Base-by-base conservation (phyloP, 805 yeast species). In the Brettanomyces anomalus region DNA sequence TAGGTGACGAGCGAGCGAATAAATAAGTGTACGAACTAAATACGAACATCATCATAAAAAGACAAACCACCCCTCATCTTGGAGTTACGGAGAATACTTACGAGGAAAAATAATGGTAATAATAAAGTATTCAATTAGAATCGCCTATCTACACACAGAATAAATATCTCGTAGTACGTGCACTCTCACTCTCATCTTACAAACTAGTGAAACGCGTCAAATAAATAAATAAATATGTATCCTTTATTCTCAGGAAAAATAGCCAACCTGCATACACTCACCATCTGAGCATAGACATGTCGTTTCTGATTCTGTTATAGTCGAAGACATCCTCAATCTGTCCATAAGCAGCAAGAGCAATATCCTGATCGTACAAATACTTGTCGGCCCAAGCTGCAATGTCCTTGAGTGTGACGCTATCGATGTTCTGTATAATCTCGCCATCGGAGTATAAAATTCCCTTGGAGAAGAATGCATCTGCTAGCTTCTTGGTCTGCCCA, bases 251-350 rank as follows among this genome's bases (percentile, higher is more conserved):
- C 32, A 17, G 34, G 28, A 14, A 19, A 17, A 16, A 18, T 26
- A 35, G n/a, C 26, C 33, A 39, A 19, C 37, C 28, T 7, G 28
- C 28, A 24, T 24, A 2, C 13, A 8, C 18, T 64, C 63, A 77
- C 82, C 82, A 77, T 82, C 94, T 84, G 80, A 83, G 72, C 85
- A 82, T 76, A 58, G 93, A 77, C 88, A 85, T 85, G 59, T 82
- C 89, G 68, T 80, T 81, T 81, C 95, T 82, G 65, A 79, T 69
- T 79, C 90, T 81, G 77, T 70, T 72, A 78, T 85, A 85, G 66
- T 85, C 95, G 62, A 84, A 71, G 66, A 85, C 71, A 52, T 72
- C 86, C 74, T 85, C 95, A 68, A 82, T 83, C 70, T 81, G 85
- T 66, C 95, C 95, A 50, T 85, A 76, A 66, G 84, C 93, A 46